Evolutionary conservation across 306 rosid genomes (phyloP), one percentile per base, ranked within the genome.

Genomic region (Cotoneaster glaucophyllus): DNA sequence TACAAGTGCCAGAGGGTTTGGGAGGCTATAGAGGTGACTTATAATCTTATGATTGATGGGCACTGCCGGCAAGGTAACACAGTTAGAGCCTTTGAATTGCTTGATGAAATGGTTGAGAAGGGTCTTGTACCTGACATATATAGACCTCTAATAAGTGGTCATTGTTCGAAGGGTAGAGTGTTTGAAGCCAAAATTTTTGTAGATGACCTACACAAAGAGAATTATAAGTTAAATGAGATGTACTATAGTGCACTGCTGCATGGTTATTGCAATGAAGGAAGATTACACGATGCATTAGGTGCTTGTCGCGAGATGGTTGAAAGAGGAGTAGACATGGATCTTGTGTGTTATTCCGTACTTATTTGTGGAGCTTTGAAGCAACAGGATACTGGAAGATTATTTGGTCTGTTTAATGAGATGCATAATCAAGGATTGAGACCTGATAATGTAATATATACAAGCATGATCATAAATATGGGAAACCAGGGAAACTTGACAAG

Each of bases 1-100:
- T 94, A 97, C 79, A 94, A 87, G 87, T 82, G 79, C 76, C 84
- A 79, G 34, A 78, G 81, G 68, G 84, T 80, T 75, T 73, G 67
- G 87, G 95, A 92, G 83, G 98, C 97, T 64, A 22, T 92, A 58
- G 90, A 87, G 67, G 93, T 95, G 79, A 92, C 97, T 58, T 95
- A 95, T 78, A 95, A 95, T 83, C 89, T 95, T 65, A 78, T 95
- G 93, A 92, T 95, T 62, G 93, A 95, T 59, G 97, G 97, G 22
- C 74, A 90, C 78, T 90, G 96, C 79, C 70, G 78, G 71, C 79
- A 85, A 75, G 88, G 89, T 67, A 87, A 87, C 80, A 83, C 86
- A 13, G 83, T 70, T 64, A 90, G 83, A 78, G 95, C 96, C 82
- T 92, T 95, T 84, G 92, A 87, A 77, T 79, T 95, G 85, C 85